Percentiles rank a stretch among this genome's conserved stretches.
Evolutionary conservation across 2,329 filamentous ascomycete species (phyloP).

Genomic region (Ophiocordyceps camponoti-floridani): DNA sequence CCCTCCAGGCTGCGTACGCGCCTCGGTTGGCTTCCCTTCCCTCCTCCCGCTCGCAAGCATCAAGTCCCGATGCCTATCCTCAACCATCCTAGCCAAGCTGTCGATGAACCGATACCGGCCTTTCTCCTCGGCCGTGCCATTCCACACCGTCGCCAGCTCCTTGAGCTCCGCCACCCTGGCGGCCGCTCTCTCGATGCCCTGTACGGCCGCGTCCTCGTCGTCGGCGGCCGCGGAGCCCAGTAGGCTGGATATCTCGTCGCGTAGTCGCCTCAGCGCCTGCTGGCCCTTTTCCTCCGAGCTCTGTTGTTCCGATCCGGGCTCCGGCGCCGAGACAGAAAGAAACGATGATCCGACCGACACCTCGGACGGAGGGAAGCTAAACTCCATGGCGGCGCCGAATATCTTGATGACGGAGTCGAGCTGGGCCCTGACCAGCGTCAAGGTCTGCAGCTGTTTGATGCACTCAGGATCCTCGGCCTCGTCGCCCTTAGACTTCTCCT

Average conservation of each 20-base stretch:
- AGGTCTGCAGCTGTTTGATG: constrained; percentile 62
- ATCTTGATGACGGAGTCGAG: constrained; percentile 78
- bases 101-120: constrained; percentile 70
- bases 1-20: constrained; percentile 26
- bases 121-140: constrained; percentile 88
- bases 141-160: constrained; percentile 68
- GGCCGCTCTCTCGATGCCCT: constrained; percentile 56
- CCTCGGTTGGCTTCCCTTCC: constrained; percentile 14
- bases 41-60: constrained; percentile 28
- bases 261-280: constrained; percentile 52
- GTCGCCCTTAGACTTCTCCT: constrained; percentile 5
- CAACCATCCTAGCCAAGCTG: constrained; percentile 59
- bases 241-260: constrained; percentile 53
- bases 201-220: constrained; percentile 35
- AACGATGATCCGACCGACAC: constrained; percentile 70
- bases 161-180: constrained; percentile 61
- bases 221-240: constrained; percentile 37
- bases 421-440: constrained; percentile 67
- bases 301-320: constrained; percentile 42
- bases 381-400: constrained; percentile 92
- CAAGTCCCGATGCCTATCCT: constrained; percentile 47
- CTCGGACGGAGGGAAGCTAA: constrained; percentile 78
- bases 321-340: constrained; percentile 76
- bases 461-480: constrained; percentile 38
- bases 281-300: constrained; percentile 76